These are phyloP conservation scores for Simplicillium sp. DNA, from an alignment of 2,329 filamentous ascomycete genomes.

Conservation along the genomic window DNA sequence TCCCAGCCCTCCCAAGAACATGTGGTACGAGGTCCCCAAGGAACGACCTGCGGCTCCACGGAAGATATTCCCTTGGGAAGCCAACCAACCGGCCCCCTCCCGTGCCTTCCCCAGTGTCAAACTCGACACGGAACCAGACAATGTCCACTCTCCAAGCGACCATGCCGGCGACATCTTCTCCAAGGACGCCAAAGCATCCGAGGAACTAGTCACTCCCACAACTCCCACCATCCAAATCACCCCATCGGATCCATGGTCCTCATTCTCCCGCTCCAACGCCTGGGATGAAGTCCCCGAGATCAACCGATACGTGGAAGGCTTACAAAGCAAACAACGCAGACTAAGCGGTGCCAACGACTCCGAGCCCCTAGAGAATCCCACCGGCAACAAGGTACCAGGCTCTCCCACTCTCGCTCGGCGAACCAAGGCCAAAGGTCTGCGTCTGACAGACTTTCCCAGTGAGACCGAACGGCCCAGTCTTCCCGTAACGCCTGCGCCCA, in stretches of 20 bases:
- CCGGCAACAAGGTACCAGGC: background rate
- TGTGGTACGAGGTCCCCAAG: constrained; percentile 79
- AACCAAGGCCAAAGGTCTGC: constrained; percentile 26
- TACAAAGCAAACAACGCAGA: constrained; percentile 50
- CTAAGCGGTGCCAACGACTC: constrained; percentile 13
- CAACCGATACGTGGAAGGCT: constrained; percentile 70
- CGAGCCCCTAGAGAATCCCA: background rate
- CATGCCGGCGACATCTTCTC: constrained; percentile 21
- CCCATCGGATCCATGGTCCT: constrained; percentile 57
- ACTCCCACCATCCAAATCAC: constrained; percentile 12
- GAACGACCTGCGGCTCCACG: constrained; percentile 50
- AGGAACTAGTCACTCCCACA: constrained; percentile 5
- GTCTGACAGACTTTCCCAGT: constrained; percentile 79
- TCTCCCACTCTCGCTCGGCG: background rate
- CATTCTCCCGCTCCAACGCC: constrained; percentile 70
- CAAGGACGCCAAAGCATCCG: constrained; percentile 20
- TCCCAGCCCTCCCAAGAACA: constrained; percentile 73
- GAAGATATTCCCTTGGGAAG: constrained; percentile 89
- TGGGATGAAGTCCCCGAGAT: constrained; percentile 93
- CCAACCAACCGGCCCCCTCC: constrained; percentile 48
- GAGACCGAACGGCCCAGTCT: constrained; percentile 76
- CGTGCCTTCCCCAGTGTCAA: constrained; percentile 45
- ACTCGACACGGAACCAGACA: constrained; percentile 9
- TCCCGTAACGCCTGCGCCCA: constrained; percentile 80
- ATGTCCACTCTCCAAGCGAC: constrained; percentile 6